phyloP scores from a whole-genome alignment of 208 protist species.

The Crithidia brevicula region DNA sequence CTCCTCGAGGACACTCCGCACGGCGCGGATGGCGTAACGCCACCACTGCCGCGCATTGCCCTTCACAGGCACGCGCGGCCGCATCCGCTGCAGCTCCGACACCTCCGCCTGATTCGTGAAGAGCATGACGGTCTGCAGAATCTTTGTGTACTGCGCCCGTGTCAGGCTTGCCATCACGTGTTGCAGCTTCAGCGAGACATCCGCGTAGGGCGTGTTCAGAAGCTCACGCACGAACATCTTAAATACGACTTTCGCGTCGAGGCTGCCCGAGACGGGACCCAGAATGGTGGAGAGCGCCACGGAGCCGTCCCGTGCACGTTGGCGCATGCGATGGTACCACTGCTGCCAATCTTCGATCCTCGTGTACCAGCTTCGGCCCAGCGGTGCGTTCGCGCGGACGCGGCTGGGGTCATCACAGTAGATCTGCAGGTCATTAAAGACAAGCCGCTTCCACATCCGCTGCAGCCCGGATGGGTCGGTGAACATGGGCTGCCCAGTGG shows the following conservation, averaged over 20 bases:
- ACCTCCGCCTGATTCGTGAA: conserved; percentile 62
- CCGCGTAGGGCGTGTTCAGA: conserved; percentile 66
- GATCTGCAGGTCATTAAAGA: conserved; percentile 76
- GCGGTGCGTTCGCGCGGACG: conserved; percentile 17
- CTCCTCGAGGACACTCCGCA: conserved; percentile 43
- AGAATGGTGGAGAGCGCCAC: conserved; percentile 75
- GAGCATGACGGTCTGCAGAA: conserved; percentile 55
- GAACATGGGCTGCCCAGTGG: conserved; percentile 74
- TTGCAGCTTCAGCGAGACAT: conserved; percentile 55
- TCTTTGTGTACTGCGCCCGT: conserved; percentile 77
- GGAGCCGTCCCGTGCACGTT: conserved; percentile 59
- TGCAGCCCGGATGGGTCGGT: conserved; percentile 63
- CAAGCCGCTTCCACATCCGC: conserved; percentile 72
- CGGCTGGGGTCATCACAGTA: conserved; percentile 84
- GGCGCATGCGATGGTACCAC: conserved; percentile 81
- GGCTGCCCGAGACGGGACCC: conserved; percentile 71
- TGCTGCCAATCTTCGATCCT: conserved; percentile 60
- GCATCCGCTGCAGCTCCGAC: conserved; percentile 34
- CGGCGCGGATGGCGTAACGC: conserved; percentile 66
- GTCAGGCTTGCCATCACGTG: conserved; percentile 72
- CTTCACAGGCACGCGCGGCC: conserved; percentile 59
- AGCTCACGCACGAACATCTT: conserved; percentile 66
- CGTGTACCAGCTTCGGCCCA: conserved; percentile 44
- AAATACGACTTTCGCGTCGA: conserved; percentile 75
- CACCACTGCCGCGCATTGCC: conserved; percentile 73